phyloP scores from a whole-genome alignment of 169 alveolate species.

The Theileria equi region DNA sequence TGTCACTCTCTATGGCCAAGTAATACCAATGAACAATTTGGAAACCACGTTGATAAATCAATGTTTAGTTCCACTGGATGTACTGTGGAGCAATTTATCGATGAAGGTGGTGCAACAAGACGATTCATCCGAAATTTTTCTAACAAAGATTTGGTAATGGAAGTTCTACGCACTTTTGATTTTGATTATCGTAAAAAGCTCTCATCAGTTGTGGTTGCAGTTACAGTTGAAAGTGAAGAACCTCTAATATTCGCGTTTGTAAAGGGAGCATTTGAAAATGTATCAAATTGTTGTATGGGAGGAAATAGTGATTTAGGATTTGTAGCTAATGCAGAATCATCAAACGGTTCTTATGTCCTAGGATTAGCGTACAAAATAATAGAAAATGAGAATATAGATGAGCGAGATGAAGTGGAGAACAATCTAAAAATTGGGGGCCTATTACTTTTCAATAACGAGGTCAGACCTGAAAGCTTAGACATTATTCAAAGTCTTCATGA shows the following conservation, averaged over 20 bases:
- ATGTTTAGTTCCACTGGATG: conserved; percentile 67
- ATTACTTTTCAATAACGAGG: conserved; percentile 69
- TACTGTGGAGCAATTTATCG: conserved; percentile 52
- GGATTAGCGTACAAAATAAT: conserved; percentile 53
- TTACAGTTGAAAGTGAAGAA: conserved; percentile 28
- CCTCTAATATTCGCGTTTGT: conserved; percentile 31
- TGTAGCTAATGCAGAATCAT: conserved; percentile 40
- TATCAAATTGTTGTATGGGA: conserved; percentile 42
- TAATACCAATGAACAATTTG: conserved; percentile 35
- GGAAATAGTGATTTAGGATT: conserved; percentile 14
- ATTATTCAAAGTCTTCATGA: conserved; percentile 66
- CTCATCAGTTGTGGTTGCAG: conserved; percentile 51
- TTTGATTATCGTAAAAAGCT: conserved; percentile 62
- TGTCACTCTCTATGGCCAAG: conserved; percentile 63
- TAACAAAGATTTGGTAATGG: conserved; percentile 39
- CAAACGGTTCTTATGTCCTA: conserved; percentile 52
- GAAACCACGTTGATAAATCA: conserved; percentile 66
- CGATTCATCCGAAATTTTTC: conserved; percentile 27
- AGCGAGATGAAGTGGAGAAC: conserved; percentile 63
- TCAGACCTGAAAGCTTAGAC: conserved; percentile 61
- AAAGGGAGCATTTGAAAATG: conserved; percentile 62
- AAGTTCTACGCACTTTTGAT: conserved; percentile 52
- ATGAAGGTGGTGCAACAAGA: conserved; percentile 46
- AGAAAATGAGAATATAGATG: conserved; percentile 29
- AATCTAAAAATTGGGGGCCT: conserved; percentile 66